A percentile compares a stretch with the other conserved stretches of the same genome.
phyloP scores from a whole-genome alignment of 257 asterid species.

The Rehmannia glutinosa region DNA sequence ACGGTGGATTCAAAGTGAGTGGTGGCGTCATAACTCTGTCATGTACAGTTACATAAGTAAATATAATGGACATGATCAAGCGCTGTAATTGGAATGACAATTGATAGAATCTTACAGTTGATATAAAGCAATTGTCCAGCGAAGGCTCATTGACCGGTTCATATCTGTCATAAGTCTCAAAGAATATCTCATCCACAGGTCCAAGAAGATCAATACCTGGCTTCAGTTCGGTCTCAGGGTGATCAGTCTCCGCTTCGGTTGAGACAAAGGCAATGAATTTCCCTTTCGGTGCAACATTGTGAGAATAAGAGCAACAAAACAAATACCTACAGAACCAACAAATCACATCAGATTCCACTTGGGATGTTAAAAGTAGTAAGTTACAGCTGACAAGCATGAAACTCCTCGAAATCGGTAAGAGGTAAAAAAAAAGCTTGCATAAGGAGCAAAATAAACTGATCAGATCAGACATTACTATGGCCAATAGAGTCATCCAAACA shows the following conservation, averaged over 20 bases:
- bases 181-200: conserved; percentile 91
- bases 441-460: not conserved
- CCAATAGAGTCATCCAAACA: not conserved
- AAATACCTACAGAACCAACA: conserved; percentile 60
- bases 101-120: conserved; percentile 58
- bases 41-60: conserved; percentile 16
- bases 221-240: conserved; percentile 84
- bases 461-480: not conserved
- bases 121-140: conserved; percentile 85
- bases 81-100: conserved; percentile 5
- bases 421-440: not conserved
- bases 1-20: conserved; percentile 72
- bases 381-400: not conserved
- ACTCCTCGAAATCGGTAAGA: not conserved
- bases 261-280: conserved; percentile 94
- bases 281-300: conserved; percentile 98
- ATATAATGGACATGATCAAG: conserved; percentile 7
- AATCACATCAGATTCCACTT: conserved; percentile 10
- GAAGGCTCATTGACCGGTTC: conserved; percentile 88
- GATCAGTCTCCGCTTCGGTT: conserved; percentile 87
- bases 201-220: conserved; percentile 94
- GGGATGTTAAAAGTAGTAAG: not conserved
- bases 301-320: conserved; percentile 94
- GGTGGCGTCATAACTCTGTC: conserved; percentile 65
- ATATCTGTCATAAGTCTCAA: conserved; percentile 76